Base-by-base conservation (phyloP, 495 filamentous ascomycete genomes). In the Aspergillus biplanus region DNA sequence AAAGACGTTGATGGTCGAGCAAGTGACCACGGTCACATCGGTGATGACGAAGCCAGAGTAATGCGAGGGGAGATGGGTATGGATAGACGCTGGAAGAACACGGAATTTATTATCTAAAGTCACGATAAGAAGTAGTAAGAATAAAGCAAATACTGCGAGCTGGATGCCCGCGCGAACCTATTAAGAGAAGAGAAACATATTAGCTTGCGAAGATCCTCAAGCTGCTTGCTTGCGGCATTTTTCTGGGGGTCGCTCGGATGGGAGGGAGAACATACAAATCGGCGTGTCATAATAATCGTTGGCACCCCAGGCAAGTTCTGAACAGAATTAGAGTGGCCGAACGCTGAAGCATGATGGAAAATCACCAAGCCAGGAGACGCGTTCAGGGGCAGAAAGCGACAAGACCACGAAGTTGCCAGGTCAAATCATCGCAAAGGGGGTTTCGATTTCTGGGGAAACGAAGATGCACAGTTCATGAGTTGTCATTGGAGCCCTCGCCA, bases 1-100 rank as follows among this genome's bases (percentile, higher is more conserved):
- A 58, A 97, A 88, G 44, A 89, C 71, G 72, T 93, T 93, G 62
- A 94, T 57, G 12, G 81, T 77, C 5, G 88, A 90, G 76, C 96
- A 98, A 52, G 82, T 87, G 7, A 83, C 85, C 61, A 97, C 81
- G n/a, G 88, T 91, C 66, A 98, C 85, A 80, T 99, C 95, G 67
- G 92, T 97, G 71, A 98, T 87, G 70, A 95, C 86, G 47, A 85
- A 82, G 58, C 91, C 92, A 49, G 88, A 79, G 66, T 93, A 90
- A 74, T 96, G 92, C 60, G 87, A 84, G 7, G 92, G 92, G 58
- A 96, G 85, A 71, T 90, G 87, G 72, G 87, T 87, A 79, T 96
- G 92, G 58, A 96, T 85, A 58, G 87, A 84, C 66, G 86, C 82
- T n/a, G 92, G 92, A 15, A 96, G 86, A 65, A 96, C 89, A 61